Evolutionary conservation across 129 eudicot genomes (phyloP).

Genomic region (Arctium lappa): DNA sequence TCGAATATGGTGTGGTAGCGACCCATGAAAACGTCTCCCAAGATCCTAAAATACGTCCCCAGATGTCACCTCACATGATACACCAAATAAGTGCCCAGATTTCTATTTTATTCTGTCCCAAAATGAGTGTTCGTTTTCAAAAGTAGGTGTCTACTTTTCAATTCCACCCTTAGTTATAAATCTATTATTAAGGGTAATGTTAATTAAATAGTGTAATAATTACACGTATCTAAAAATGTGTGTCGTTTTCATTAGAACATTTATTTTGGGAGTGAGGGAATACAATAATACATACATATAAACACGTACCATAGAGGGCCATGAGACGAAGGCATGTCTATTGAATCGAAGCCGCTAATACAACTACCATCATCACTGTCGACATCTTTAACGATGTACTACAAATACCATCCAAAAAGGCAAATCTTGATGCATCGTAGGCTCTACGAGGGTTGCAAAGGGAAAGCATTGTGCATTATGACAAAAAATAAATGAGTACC

Average conservation of each 20-base stretch:
- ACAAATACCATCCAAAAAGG: background rate
- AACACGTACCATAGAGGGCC: slow-evolving; percentile 66
- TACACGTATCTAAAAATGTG: too few species aligned
- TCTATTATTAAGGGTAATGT: too few species aligned
- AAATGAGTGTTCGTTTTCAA: background rate
- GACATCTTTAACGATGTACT: slow-evolving; percentile 50
- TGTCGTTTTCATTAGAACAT: too few species aligned
- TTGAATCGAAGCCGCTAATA: slow-evolving; percentile 63
- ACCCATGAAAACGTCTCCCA: slow-evolving; percentile 94
- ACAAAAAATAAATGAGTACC: slow-evolving; percentile 32
- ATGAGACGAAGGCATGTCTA: slow-evolving; percentile 53
- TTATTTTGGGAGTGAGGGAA: too few species aligned
- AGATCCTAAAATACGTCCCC: slow-evolving; percentile 47
- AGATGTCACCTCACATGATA: background rate
- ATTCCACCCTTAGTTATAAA: too few species aligned
- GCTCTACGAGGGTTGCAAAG: too few species aligned
- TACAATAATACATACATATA: background rate
- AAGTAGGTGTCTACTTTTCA: too few species aligned
- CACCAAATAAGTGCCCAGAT: background rate
- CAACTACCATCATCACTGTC: slow-evolving; percentile 37
- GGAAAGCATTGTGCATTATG: background rate
- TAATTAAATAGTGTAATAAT: too few species aligned
- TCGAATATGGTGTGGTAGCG: slow-evolving; percentile 82
- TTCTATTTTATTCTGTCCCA: too few species aligned
- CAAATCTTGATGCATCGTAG: background rate